phyloP scores from a whole-genome alignment of 148 eudicot genomes.

The Dysphania ambrosioides region DNA sequence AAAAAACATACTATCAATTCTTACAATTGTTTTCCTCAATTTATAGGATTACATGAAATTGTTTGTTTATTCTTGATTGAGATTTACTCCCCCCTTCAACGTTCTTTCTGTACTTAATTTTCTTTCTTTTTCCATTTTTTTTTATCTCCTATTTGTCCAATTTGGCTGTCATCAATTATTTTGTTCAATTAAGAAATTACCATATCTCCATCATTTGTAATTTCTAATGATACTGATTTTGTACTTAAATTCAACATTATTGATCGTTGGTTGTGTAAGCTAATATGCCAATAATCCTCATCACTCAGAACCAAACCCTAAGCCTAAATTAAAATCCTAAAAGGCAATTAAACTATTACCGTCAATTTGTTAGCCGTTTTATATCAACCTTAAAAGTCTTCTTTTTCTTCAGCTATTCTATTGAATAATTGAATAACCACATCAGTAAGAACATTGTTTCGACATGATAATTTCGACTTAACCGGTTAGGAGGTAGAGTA shows the following conservation, averaged over 20 bases:
- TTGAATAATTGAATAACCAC: too few relatives aligned
- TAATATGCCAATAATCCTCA: constrained; percentile 26
- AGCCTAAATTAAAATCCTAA: too few relatives aligned
- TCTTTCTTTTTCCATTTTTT: constrained; percentile 5
- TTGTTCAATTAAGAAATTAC: constrained; percentile 6
- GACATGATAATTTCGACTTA: too few relatives aligned
- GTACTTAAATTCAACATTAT: constrained; percentile 4
- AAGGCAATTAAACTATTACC: too few relatives aligned
- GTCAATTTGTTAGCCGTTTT: too few relatives aligned
- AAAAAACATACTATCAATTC: constrained; percentile 18
- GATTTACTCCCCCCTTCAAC: constrained; percentile 12
- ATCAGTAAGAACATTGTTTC: too few relatives aligned
- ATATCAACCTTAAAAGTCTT: too few relatives aligned
- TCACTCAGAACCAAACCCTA: too few relatives aligned
- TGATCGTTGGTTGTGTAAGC: constrained; percentile 21
- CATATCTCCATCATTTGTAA: constrained; percentile 5
- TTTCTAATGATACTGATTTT: constrained; percentile 17
- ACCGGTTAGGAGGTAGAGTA: too few relatives aligned
- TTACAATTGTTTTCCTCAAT: constrained; percentile 15
- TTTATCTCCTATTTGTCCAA: too few relatives aligned
- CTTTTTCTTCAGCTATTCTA: too few relatives aligned
- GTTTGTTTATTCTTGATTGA: constrained; percentile 44
- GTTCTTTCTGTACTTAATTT: constrained; percentile 27
- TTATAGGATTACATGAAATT: constrained; percentile 23
- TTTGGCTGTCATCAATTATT: constrained; percentile 1